phyloP scores from a whole-genome alignment of 352 stramenopile species.

The Globisporangium splendens region DNA sequence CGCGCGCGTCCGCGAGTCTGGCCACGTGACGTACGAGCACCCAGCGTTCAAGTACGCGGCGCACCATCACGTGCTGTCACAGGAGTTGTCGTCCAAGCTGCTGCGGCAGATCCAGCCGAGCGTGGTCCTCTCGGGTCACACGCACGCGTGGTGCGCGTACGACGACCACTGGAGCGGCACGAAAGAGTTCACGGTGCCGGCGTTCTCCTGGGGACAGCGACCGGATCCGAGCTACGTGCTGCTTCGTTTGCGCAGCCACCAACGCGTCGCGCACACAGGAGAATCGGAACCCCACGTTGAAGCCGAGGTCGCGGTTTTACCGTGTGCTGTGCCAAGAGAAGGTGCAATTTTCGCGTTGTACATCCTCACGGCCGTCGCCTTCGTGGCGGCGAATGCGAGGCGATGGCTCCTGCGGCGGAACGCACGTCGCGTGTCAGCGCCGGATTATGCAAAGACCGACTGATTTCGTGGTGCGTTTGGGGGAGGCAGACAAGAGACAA shows the following conservation, averaged over 20 bases:
- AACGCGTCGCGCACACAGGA: neutral
- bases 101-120: constrained; percentile 41
- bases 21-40: constrained; percentile 81
- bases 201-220: constrained; percentile 80
- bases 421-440: constrained; percentile 17
- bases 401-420: constrained; percentile 7
- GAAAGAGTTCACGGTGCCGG: constrained; percentile 61
- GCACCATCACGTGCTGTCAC: constrained; percentile 71
- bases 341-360: constrained; percentile 38
- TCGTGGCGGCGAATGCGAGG: constrained; percentile 17
- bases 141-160: constrained; percentile 65
- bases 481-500: too few relatives aligned
- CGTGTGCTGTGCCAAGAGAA: constrained; percentile 35
- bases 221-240: constrained; percentile 74
- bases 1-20: constrained; percentile 36
- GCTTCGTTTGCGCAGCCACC: constrained; percentile 24
- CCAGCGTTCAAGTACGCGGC: constrained; percentile 57
- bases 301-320: constrained; percentile 13
- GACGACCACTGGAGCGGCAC: constrained; percentile 19
- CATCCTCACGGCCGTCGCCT: constrained; percentile 9
- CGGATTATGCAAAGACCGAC: neutral
- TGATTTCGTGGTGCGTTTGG: too few relatives aligned
- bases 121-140: constrained; percentile 71
- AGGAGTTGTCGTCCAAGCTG: constrained; percentile 42
- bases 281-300: neutral